A percentile compares a stretch with the other conserved stretches of the same genome.
Conservation (phyloP, 495 filamentous ascomycete genomes). For the Hyaloscypha bicolor region DNA sequence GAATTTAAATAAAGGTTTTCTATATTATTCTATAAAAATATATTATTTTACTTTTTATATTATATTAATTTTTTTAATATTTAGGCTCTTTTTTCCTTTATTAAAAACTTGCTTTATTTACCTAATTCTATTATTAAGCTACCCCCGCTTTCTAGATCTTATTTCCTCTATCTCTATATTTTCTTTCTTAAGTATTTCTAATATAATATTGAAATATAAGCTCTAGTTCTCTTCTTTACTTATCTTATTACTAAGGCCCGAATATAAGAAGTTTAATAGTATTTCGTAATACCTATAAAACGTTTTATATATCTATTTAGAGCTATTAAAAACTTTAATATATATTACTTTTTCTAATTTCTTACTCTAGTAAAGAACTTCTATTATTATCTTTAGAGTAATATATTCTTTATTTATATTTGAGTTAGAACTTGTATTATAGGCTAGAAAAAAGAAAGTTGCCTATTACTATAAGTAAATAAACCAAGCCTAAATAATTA, state of each 20-base stretch:
- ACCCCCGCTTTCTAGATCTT: conserved; percentile 9
- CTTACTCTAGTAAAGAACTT: not conserved
- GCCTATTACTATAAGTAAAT: conserved; percentile 13
- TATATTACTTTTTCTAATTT: not conserved
- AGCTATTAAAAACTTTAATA: not conserved
- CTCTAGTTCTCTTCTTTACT: not conserved
- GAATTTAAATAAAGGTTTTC: too few species aligned
- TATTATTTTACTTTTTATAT: not conserved
- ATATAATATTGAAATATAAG: conserved; percentile 10
- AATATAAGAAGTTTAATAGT: not conserved
- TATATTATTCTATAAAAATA: not conserved
- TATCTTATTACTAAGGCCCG: not conserved
- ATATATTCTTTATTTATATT: not conserved
- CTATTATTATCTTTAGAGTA: not conserved
- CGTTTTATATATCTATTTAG: not conserved
- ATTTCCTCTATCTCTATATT: conserved; percentile 18
- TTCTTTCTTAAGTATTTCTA: conserved; percentile 14
- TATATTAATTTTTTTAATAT: not conserved
- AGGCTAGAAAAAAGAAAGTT: conserved; percentile 5
- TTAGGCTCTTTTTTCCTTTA: not conserved
- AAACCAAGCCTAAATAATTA: conserved; percentile 16
- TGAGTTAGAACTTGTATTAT: not conserved
- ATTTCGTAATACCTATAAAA: conserved; percentile 18
- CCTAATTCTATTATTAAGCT: conserved; percentile 8
- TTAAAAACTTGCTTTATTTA: conserved; percentile 12